Evolutionary conservation across 495 filamentous ascomycete species (phyloP).

Genomic region (Neurospora intermedia): DNA sequence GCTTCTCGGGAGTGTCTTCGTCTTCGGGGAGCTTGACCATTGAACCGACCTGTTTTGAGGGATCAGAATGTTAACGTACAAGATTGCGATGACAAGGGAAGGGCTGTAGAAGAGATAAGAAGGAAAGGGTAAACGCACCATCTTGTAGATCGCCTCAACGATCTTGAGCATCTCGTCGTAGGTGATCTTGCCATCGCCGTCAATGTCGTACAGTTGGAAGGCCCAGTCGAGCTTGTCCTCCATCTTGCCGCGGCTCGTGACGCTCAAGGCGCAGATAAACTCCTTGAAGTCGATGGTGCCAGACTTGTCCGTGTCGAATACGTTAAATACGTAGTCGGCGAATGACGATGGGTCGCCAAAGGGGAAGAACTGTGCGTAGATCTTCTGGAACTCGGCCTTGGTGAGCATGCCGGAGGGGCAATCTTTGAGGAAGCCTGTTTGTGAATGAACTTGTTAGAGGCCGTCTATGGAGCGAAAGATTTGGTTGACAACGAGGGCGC

Average conservation of each 20-base stretch:
- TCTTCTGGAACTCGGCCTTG: slow-evolving; percentile 98
- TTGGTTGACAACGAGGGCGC: neutral
- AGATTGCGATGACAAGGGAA: neutral
- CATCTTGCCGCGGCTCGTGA: slow-evolving; percentile 95
- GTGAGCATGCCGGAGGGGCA: slow-evolving; percentile 93
- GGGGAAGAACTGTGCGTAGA: slow-evolving; percentile 98
- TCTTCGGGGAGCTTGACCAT: slow-evolving; percentile 99
- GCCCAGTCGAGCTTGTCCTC: slow-evolving; percentile 99
- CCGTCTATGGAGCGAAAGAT: neutral
- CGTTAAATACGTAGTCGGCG: slow-evolving; percentile 98
- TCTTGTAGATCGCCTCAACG: slow-evolving; percentile 99
- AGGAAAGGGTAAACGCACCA: slow-evolving; percentile 48
- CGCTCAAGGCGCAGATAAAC: slow-evolving; percentile 96
- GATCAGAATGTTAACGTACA: slow-evolving; percentile 7
- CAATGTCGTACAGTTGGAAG: slow-evolving; percentile 98
- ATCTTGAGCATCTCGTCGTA: slow-evolving; percentile 99
- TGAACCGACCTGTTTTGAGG: slow-evolving; percentile 64
- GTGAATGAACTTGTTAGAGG: neutral
- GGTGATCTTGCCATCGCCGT: slow-evolving; percentile 96
- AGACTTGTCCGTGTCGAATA: slow-evolving; percentile 94
- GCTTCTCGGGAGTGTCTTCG: slow-evolving; percentile 97
- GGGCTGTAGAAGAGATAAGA: neutral
- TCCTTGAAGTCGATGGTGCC: slow-evolving; percentile 99
- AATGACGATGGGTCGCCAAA: slow-evolving; percentile 96
- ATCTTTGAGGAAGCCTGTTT: slow-evolving; percentile 88